These are phyloP conservation scores for Aspergillus udagawae DNA, from an alignment of 2,329 filamentous ascomycete genomes.

Conservation along the genomic window DNA sequence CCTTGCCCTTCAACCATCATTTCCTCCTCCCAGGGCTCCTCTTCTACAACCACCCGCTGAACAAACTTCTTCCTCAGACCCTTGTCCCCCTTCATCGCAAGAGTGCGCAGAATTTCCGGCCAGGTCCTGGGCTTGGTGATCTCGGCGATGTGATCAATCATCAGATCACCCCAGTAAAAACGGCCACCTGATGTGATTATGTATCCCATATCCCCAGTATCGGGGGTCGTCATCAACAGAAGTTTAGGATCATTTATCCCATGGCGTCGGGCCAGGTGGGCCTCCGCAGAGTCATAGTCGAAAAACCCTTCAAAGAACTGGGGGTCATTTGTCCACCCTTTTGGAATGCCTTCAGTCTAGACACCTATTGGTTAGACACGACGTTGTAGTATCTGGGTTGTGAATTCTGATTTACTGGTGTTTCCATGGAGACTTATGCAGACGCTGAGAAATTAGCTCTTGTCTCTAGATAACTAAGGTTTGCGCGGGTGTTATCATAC, in stretches of 20 bases:
- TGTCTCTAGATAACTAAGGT: too few species aligned
- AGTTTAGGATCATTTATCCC: neutral
- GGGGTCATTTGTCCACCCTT: neutral
- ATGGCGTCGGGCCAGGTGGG: neutral
- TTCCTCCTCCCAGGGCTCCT: too few species aligned
- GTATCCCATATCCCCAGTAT: conserved; percentile 1
- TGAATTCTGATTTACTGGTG: too few species aligned
- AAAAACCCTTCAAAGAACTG: neutral
- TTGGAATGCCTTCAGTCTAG: neutral
- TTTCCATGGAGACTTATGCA: too few species aligned
- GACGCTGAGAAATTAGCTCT: too few species aligned
- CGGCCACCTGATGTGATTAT: neutral
- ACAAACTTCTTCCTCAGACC: too few species aligned
- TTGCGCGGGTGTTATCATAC: too few species aligned
- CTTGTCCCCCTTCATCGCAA: neutral
- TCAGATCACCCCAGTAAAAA: neutral
- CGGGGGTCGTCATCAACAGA: neutral
- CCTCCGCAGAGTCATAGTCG: neutral
- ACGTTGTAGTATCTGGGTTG: too few species aligned
- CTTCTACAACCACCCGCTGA: too few species aligned
- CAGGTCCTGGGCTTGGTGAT: neutral
- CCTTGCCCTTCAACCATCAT: too few species aligned
- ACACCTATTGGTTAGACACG: too few species aligned
- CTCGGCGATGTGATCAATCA: conserved; percentile 1
- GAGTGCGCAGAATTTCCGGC: neutral